phyloP scores from a whole-genome alignment of 208 protist species.

The Polymyxa betae region DNA sequence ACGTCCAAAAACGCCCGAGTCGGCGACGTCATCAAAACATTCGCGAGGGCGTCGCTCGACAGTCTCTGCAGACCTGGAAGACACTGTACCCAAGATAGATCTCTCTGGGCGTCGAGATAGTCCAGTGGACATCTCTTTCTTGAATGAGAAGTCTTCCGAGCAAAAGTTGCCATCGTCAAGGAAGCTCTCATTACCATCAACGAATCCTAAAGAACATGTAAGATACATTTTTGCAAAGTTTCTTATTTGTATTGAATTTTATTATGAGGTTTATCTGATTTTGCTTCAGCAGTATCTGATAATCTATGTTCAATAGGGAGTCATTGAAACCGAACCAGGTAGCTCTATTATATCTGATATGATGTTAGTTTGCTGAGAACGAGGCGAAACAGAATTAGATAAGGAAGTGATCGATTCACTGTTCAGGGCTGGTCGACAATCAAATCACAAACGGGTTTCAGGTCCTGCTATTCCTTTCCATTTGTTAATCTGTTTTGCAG shows the following conservation, averaged over 20 bases:
- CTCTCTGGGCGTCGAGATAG: background rate
- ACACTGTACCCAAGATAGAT: background rate
- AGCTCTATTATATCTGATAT: too few relatives aligned
- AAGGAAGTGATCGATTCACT: background rate
- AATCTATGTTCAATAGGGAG: too few relatives aligned
- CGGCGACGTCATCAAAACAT: background rate
- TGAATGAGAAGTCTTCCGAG: background rate
- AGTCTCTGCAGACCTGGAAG: background rate
- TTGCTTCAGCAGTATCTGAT: too few relatives aligned
- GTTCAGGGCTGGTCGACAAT: background rate
- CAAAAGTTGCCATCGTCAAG: background rate
- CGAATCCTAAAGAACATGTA: too few relatives aligned
- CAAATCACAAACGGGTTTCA: constrained; percentile 26
- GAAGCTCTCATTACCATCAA: background rate
- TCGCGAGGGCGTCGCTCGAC: background rate
- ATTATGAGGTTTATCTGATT: too few relatives aligned
- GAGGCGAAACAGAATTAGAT: background rate
- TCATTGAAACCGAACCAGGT: too few relatives aligned
- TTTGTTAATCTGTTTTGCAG: background rate
- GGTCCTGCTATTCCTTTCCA: background rate
- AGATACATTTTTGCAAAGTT: too few relatives aligned
- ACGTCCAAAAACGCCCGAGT: background rate
- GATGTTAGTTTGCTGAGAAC: background rate
- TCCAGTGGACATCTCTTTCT: background rate
- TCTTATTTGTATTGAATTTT: too few relatives aligned